Percentiles rank a stretch among this genome's conserved stretches.
Conservation (phyloP, 768 basidiomycete genomes). For the Panaeolus papilionaceus region DNA sequence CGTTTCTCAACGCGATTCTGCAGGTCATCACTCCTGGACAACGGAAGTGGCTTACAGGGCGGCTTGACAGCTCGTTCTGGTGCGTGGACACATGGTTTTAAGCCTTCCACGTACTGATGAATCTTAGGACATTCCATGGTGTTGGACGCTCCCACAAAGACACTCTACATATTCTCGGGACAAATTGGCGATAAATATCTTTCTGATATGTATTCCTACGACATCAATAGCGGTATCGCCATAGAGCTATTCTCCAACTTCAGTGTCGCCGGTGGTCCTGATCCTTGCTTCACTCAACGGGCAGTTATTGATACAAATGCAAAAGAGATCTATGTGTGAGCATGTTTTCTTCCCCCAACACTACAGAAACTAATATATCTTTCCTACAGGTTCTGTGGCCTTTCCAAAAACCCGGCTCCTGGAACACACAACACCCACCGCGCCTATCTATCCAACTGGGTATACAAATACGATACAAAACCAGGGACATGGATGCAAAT, state of each 20-base stretch:
- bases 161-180: slow-evolving; percentile 77
- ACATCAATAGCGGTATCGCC: slow-evolving; percentile 61
- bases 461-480: slow-evolving; percentile 64
- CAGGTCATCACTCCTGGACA: neutral
- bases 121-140: slow-evolving; percentile 81
- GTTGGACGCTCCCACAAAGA: slow-evolving; percentile 62
- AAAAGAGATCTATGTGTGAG: slow-evolving; percentile 75
- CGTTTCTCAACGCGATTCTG: neutral
- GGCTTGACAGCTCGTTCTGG: neutral
- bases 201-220: slow-evolving; percentile 79
- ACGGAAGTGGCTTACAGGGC: neutral
- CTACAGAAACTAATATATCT: neutral
- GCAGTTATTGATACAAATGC: slow-evolving; percentile 69
- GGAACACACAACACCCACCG: slow-evolving; percentile 46
- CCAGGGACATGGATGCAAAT: slow-evolving; percentile 75
- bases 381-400: slow-evolving; percentile 61
- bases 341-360: neutral
- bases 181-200: slow-evolving; percentile 70
- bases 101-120: slow-evolving; percentile 15
- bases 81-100: neutral
- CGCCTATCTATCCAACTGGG: slow-evolving; percentile 64
- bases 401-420: slow-evolving; percentile 50
- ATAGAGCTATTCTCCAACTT: slow-evolving; percentile 71
- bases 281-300: slow-evolving; percentile 76
- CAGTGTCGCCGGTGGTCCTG: slow-evolving; percentile 65